A percentile compares a stretch with the other conserved stretches of the same genome.
Conservation (phyloP, 805 yeast species). For the Kazachstania viticola region DNA sequence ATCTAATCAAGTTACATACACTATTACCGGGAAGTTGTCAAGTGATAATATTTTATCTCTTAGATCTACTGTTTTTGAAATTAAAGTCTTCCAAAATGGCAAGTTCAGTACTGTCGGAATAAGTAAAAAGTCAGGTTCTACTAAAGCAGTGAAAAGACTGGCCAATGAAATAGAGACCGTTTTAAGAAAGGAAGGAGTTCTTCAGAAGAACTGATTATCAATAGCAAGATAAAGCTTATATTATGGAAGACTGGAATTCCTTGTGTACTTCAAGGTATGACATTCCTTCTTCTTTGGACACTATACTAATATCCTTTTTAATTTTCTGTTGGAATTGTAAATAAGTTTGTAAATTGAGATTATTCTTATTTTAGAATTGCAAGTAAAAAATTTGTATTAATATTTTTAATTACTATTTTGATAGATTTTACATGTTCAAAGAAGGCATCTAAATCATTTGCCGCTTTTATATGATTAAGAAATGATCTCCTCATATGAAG, state of each 20-base stretch:
- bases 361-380: no score
- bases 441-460: no score
- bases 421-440: no score
- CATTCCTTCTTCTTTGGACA: neutral
- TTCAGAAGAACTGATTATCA: no score
- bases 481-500: no score
- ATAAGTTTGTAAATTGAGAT: no score
- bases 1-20: slow-evolving; percentile 32
- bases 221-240: no score
- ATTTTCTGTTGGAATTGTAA: no score
- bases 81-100: slow-evolving; percentile 36
- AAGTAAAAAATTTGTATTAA: no score
- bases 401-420: no score
- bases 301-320: neutral
- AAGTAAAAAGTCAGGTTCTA: slow-evolving; percentile 54
- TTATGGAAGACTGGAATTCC: neutral
- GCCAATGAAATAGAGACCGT: slow-evolving; percentile 55
- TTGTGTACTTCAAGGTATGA: neutral
- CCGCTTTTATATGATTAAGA: no score
- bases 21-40: slow-evolving; percentile 51
- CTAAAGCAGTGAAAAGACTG: slow-evolving; percentile 47
- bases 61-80: slow-evolving; percentile 52
- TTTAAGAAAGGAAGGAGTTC: slow-evolving; percentile 50
- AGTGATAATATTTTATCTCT: slow-evolving; percentile 50
- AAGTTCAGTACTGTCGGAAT: slow-evolving; percentile 45